Conservation (phyloP, 1,284 basidiomycete species). For the Cryptococcus deneoformans region DNA sequence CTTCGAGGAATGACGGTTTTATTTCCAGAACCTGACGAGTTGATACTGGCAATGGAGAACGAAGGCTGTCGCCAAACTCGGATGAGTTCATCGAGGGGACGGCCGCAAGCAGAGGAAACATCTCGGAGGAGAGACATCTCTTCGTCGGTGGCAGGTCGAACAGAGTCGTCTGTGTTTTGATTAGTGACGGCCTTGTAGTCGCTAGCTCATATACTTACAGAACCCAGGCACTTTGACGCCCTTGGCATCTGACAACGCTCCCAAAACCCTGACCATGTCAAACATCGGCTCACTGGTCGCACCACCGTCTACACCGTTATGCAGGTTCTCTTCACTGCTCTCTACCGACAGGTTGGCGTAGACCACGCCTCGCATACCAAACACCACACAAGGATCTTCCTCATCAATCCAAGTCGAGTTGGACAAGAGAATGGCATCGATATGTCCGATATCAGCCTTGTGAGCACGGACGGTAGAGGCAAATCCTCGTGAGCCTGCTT, state of each 20-base stretch:
- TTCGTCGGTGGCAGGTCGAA: conserved; percentile 62
- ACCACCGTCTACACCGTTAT: conserved; percentile 82
- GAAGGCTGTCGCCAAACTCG: conserved; percentile 64
- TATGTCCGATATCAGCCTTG: conserved; percentile 71
- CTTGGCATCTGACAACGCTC: conserved; percentile 62
- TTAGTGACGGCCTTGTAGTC: background rate
- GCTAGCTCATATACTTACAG: conserved; percentile 57
- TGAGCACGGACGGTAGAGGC: conserved; percentile 67
- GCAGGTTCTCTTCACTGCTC: conserved; percentile 51
- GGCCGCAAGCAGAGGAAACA: conserved; percentile 62
- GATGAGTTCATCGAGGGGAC: conserved; percentile 63
- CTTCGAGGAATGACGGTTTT: conserved; percentile 78
- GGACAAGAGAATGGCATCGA: conserved; percentile 78
- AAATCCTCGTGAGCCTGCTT: conserved; percentile 85
- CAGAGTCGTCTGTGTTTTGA: conserved; percentile 62
- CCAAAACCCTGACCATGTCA: conserved; percentile 84
- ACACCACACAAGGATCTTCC: conserved; percentile 91
- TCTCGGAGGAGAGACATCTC: conserved; percentile 67
- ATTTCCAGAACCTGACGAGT: conserved; percentile 37
- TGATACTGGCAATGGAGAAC: conserved; percentile 46
- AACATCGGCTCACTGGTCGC: conserved; percentile 83
- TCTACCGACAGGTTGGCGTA: conserved; percentile 57
- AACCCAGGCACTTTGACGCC: conserved; percentile 76
- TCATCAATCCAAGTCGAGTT: conserved; percentile 98
- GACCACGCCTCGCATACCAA: conserved; percentile 90